Evolutionary conservation across 2,329 filamentous ascomycete genomes (phyloP), one percentile per base, ranked within the genome.

Genomic region (Alternaria rosae): DNA sequence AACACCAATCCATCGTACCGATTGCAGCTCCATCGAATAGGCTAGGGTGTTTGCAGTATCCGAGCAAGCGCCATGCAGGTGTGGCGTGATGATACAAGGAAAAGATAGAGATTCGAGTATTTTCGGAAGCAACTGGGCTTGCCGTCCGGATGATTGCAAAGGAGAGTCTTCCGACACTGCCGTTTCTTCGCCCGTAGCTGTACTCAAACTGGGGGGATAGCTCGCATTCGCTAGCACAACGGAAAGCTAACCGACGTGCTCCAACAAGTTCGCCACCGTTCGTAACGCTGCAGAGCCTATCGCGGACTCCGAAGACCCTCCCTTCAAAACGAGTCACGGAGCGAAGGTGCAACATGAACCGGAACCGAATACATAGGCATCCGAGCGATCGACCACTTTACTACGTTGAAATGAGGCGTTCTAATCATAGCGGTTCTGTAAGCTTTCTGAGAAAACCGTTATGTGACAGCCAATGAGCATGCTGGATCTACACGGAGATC

Each of bases 1-100:
- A 69, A 71, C 62, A 50, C 45, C 54, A 59, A 53, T 23, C 58
- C 30, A 52, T 50, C 55, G 28, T 57, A 57, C 47, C 38, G 35
- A 59, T 55, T 45, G 30, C 47, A 26, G 51, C 26, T 54, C 45
- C 30, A 38, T 47, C 50, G 41, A 58, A 53, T 55, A 25, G 44
- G 42, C 26, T 41, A 42, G 28, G 21, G 44, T 12, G 53, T 51
- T 26, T 45, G 47, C 43, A 41, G 25, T n/a, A 25, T 25, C 20
- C 7, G 41, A 35, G 51, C 41, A 54, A 61, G 54, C 38, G 50
- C 50, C 50, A 57, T 61, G 62, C 59, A 67, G 6, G 44, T 48
- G 45, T 65, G 56, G 57, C 47, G 23, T 58, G 59, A 59, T 53
- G 30, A 47, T 52, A 43, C 51, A 38, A 30, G 47, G 53, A 62